Base-by-base conservation (phyloP, 2,329 filamentous ascomycete species). In the Aspergillus pseudoglaucus region DNA sequence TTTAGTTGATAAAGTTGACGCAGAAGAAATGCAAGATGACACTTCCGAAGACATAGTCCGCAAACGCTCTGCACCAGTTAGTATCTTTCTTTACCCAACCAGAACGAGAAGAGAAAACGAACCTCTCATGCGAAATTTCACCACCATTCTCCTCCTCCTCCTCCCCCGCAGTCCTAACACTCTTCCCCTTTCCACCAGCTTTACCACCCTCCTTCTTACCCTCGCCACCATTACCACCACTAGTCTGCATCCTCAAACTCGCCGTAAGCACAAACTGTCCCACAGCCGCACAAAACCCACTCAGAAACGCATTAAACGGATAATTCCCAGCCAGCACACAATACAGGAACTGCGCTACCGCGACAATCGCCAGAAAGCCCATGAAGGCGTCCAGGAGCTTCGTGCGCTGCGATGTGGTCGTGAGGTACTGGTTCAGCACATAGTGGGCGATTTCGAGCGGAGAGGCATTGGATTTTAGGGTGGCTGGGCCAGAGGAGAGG, bases 221-320 rank as follows among this genome's bases (percentile, higher is more conserved):
- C 45, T 56, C 46, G 33, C 62, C 62, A 27, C 37, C 37, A 38
- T 18, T 18, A 12, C 10, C 15, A 17, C 2, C 15, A 66, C 88
- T 90, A 43, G 90, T 96, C 73, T 98, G 93, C 70, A 97, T 95
- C 54, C 93, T 84, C 60, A 98, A 75, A 75, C 64, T 84, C 77
- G 89, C 88, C 44, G 93, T 96, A 59, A 98, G 82, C 53, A 98
- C 93, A 68, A 98, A 98, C 68, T 98, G 93, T 53, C 93, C 93
- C 54, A 98, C 91, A 1, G 91, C 93, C 14, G 91, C 89, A 52
- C 83, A 84, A 76, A 98, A 98, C 42, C 93, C 94, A 27, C 90
- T 88, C 27, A 98, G 82, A 76, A 98, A 98, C 55, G 94, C 93
- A 69, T 98, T 98, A 79, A 98, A 98, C 8, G 93, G 93, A 91